A percentile compares a stretch with the other conserved stretches of the same genome.
These are phyloP conservation scores for Rosa multiflora DNA, from an alignment of 306 rosid species.

Conservation along the genomic window DNA sequence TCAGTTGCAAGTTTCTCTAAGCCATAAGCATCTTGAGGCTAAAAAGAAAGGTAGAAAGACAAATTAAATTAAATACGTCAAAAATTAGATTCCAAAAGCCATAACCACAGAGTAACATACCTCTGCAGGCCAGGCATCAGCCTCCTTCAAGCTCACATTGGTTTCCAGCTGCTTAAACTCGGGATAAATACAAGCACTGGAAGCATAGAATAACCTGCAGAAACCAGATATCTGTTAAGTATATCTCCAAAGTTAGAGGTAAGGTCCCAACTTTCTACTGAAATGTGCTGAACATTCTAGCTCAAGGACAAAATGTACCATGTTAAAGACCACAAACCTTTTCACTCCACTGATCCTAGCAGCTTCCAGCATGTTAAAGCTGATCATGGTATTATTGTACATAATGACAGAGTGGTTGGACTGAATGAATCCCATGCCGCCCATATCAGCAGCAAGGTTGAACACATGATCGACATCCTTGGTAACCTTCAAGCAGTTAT, in stretches of 20 bases:
- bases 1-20: slow-evolving; percentile 98
- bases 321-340: slow-evolving; percentile 51
- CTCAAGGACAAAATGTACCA: background rate
- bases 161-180: slow-evolving; percentile 96
- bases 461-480: slow-evolving; percentile 84
- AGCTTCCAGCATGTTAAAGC: slow-evolving; percentile 97
- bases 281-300: background rate
- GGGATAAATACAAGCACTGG: slow-evolving; percentile 98
- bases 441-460: slow-evolving; percentile 99
- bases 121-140: slow-evolving; percentile 99
- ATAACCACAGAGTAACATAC: slow-evolving; percentile 40
- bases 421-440: slow-evolving; percentile 99
- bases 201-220: slow-evolving; percentile 90
- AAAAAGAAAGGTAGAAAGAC: slow-evolving; percentile 14
- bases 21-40: slow-evolving; percentile 99
- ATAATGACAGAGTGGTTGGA: slow-evolving; percentile 97
- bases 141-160: slow-evolving; percentile 94
- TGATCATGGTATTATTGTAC: slow-evolving; percentile 97
- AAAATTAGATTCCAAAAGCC: slow-evolving; percentile 13
- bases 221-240: background rate
- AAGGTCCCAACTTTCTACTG: background rate
- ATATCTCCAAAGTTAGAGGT: background rate
- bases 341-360: slow-evolving; percentile 79
- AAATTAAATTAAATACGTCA: slow-evolving; percentile 15
- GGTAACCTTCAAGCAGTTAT: slow-evolving; percentile 86